Base-by-base conservation (phyloP, 176 grass and related monocot species). In the Raddia distichophylla region DNA sequence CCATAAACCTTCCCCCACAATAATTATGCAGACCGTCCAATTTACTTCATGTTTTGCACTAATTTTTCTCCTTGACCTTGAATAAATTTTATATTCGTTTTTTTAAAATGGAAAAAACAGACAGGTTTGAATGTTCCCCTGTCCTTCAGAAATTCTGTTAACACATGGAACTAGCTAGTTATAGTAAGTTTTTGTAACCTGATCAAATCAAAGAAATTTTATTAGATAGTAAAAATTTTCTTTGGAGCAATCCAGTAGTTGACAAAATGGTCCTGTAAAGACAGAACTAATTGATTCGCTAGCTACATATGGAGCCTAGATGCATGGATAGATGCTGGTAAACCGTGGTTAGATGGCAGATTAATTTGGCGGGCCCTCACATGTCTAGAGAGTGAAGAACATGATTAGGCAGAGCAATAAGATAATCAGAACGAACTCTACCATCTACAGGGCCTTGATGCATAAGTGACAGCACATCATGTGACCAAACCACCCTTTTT, bases 341-440 rank as follows among this genome's bases (percentile, higher is more conserved):
- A 67, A 58, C 66, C 27, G 46, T 87, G 35, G 43, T 7, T 80
- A 22, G 42, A 60, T 11, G 37, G 47, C 73, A 87, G 10, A 20
- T 69, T 82, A 63, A 54, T 55, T 70, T 62, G 85, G 64, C 10
- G 73, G 55, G 7, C 47, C 46, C 34, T 46, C n/a, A 8, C 42
- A 14, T 73, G 13, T 56, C 51, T 12, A 32, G 22, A 42, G 48
- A 66, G 49, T 65, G 74, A 73, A 83, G 40, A 73, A 27, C 59
- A 78, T 78, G 80, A 88, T 83, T 83, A 83, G 74, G 67, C 67
- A 58, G 47, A 19, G 13, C 17, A 82, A 66, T 48, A 71, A 76
- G 55, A 76, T 63, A 73, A 56, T 64, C 62, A 64, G 56, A 44
- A 77, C 47, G 3, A 82, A 70, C 79, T 63, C 72, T 47, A 69